A percentile compares a stretch with the other conserved stretches of the same genome.
Conservation (phyloP, 2,329 filamentous ascomycete genomes). For the Verticillium albo-atrum region DNA sequence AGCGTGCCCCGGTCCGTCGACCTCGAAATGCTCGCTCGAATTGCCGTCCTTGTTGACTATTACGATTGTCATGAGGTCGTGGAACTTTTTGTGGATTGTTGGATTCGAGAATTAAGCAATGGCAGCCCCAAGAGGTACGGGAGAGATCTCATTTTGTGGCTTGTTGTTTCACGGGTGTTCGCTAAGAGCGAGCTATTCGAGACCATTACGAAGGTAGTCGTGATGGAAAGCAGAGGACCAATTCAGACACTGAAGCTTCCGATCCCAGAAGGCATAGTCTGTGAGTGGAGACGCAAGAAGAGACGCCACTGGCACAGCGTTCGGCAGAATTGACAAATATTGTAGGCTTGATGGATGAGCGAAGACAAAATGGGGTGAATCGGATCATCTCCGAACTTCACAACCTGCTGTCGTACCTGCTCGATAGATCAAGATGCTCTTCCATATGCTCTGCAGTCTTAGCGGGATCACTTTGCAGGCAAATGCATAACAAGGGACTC, state of each 20-base stretch:
- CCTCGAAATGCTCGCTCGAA: conserved; percentile 18
- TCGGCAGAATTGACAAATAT: too few species aligned
- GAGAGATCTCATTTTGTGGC: conserved; percentile 2
- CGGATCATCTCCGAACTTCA: not conserved
- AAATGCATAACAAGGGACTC: not conserved
- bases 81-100: conserved; percentile 9
- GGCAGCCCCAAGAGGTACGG: not conserved
- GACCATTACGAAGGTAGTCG: conserved; percentile 3
- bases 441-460: not conserved
- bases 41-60: conserved; percentile 24
- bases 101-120: conserved; percentile 5
- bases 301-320: too few species aligned
- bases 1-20: conserved; percentile 14
- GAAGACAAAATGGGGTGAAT: not conserved
- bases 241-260: conserved; percentile 2
- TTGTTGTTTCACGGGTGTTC: conserved; percentile 15
- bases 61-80: conserved; percentile 20
- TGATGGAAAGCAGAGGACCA: conserved; percentile 2
- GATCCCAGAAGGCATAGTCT: not conserved
- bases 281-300: too few species aligned
- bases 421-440: not conserved
- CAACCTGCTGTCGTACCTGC: not conserved
- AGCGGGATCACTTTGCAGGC: not conserved
- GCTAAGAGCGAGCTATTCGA: not conserved
- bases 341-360: not conserved